Conservation (phyloP, 139 green algal species). For the Coelastrella sp. region DNA sequence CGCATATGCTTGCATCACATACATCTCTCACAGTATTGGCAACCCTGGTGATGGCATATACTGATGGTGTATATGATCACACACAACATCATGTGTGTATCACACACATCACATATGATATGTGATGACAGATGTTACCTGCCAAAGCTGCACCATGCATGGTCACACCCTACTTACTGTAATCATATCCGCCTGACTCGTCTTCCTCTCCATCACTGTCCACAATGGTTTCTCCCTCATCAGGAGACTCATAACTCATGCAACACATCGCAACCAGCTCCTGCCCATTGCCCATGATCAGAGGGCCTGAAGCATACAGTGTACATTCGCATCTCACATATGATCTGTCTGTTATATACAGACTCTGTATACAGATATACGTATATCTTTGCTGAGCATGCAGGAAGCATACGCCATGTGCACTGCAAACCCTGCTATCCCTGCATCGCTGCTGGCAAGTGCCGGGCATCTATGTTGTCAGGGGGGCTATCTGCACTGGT, state of each 20-base stretch:
- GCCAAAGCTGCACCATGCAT: background rate
- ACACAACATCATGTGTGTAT: background rate
- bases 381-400: too few species aligned
- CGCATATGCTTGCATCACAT: too few species aligned
- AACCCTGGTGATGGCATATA: too few species aligned
- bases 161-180: constrained; percentile 61
- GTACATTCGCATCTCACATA: background rate
- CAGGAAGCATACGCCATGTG: too few species aligned
- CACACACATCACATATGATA: too few species aligned
- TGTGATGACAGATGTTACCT: background rate
- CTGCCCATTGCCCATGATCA: constrained; percentile 75
- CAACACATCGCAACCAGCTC: constrained; percentile 82
- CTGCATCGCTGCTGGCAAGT: too few species aligned
- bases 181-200: constrained; percentile 56
- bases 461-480: too few species aligned
- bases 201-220: constrained; percentile 39
- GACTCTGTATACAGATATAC: too few species aligned
- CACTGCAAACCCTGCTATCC: too few species aligned
- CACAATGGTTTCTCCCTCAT: constrained; percentile 39
- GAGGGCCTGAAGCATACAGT: constrained; percentile 48
- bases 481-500: too few species aligned
- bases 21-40: too few species aligned
- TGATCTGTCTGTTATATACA: too few species aligned
- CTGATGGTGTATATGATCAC: background rate
- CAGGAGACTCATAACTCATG: constrained; percentile 61